Evolutionary conservation across 768 basidiomycete genomes (phyloP).

Genomic region (Mycena vulgaris): DNA sequence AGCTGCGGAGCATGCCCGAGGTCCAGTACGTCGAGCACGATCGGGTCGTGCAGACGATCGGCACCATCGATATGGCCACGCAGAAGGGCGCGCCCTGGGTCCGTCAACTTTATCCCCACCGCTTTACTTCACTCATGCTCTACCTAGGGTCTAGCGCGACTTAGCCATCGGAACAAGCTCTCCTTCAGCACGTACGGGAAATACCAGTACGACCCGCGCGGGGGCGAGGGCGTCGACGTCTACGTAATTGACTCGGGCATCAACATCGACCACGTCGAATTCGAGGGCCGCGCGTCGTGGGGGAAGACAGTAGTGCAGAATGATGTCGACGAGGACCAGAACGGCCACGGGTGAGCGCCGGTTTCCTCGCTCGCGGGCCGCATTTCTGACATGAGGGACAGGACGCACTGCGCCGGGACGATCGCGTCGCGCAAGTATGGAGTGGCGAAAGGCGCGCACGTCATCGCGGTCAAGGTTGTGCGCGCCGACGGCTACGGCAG

Average conservation of each 20-base stretch:
- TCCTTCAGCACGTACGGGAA: constrained; percentile 86
- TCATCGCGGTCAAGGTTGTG: constrained; percentile 93
- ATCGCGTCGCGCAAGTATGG: constrained; percentile 94
- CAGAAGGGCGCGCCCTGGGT: constrained; percentile 91
- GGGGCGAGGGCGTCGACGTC: constrained; percentile 95
- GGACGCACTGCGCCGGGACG: constrained; percentile 93
- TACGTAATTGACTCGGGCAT: constrained; percentile 94
- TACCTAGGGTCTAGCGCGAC: constrained; percentile 91
- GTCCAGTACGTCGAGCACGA: constrained; percentile 95
- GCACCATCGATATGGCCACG: constrained; percentile 42
- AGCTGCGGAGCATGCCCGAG: constrained; percentile 87
- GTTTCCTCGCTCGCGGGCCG: too few relatives aligned
- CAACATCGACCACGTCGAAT: constrained; percentile 87
- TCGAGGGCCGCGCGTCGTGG: constrained; percentile 92
- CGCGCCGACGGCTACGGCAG: constrained; percentile 93
- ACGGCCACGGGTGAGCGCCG: constrained; percentile 83
- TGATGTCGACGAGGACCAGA: constrained; percentile 90
- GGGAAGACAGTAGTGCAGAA: constrained; percentile 91
- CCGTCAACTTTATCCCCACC: constrained; percentile 45
- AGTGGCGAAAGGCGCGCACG: constrained; percentile 93
- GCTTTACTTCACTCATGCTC: not conserved
- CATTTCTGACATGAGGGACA: not conserved
- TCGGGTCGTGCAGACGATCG: constrained; percentile 86
- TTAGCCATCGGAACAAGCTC: constrained; percentile 88
- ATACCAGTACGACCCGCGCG: constrained; percentile 79